Evolutionary conservation across 495 filamentous ascomycete species (phyloP).

Genomic region (Astrothelium macrocarpum): DNA sequence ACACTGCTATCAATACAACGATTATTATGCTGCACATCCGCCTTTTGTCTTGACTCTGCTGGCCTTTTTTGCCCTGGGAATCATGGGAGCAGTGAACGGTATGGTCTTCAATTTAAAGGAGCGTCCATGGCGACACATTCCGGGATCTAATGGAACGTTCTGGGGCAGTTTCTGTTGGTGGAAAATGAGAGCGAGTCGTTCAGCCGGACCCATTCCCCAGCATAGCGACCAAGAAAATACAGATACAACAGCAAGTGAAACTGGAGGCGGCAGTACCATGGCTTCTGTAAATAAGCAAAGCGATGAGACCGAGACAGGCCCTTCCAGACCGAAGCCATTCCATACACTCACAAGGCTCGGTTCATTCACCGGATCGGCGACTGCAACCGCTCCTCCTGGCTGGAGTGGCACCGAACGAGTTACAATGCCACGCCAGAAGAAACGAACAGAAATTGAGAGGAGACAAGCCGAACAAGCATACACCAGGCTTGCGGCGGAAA

Average conservation of each 20-base stretch:
- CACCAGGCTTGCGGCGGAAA: background rate
- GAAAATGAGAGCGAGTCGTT: background rate
- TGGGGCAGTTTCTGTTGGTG: slow-evolving; percentile 35
- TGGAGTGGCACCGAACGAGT: background rate
- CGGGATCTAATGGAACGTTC: slow-evolving; percentile 35
- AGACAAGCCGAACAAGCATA: background rate
- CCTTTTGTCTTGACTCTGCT: slow-evolving; percentile 46
- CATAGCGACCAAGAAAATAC: background rate
- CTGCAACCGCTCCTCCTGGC: background rate
- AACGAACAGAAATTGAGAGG: background rate
- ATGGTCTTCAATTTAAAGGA: slow-evolving; percentile 56
- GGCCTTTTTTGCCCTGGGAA: slow-evolving; percentile 45
- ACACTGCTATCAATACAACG: slow-evolving; percentile 50
- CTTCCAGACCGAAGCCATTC: background rate
- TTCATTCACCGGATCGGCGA: background rate
- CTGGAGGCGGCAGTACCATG: background rate
- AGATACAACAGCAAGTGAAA: background rate
- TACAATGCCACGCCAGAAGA: background rate
- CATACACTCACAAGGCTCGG: background rate
- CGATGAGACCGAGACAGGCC: background rate
- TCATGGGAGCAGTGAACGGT: slow-evolving; percentile 58
- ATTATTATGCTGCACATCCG: slow-evolving; percentile 40
- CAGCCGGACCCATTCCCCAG: background rate
- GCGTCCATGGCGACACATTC: slow-evolving; percentile 57
- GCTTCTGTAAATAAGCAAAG: background rate